A percentile compares a stretch with the other conserved stretches of the same genome.
phyloP scores from a whole-genome alignment of 2,329 filamentous ascomycete genomes.

The Xylaria sp. region DNA sequence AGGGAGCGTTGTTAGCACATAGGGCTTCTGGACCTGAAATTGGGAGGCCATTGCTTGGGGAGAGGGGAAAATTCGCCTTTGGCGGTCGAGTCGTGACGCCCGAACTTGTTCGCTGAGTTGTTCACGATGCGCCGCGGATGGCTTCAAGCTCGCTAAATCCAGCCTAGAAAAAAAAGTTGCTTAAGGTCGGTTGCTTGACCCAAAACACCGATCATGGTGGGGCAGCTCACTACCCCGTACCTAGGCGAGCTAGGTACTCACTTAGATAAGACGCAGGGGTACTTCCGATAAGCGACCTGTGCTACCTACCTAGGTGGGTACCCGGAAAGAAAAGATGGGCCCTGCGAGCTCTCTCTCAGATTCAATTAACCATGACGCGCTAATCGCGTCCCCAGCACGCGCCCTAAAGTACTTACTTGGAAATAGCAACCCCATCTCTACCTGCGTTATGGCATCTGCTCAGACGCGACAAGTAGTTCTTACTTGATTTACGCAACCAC shows the following conservation, averaged over 20 bases:
- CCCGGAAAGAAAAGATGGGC: background rate
- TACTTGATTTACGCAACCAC: background rate
- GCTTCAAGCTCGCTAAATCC: slow-evolving; percentile 18
- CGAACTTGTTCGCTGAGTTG: slow-evolving; percentile 10
- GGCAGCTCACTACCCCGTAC: slow-evolving; percentile 9
- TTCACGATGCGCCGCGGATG: slow-evolving; percentile 29
- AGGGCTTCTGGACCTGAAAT: slow-evolving; percentile 73
- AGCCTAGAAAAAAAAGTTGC: slow-evolving; percentile 45
- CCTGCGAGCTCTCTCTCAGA: background rate
- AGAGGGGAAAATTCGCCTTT: background rate
- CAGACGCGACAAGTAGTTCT: slow-evolving; percentile 7
- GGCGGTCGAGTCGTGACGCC: slow-evolving; percentile 7
- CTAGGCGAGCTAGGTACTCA: background rate
- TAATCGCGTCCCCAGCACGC: slow-evolving; percentile 32
- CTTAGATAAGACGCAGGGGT: background rate
- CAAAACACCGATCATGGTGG: slow-evolving; percentile 40
- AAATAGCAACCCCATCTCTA: background rate
- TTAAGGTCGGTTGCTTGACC: slow-evolving; percentile 31
- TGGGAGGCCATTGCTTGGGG: slow-evolving; percentile 63
- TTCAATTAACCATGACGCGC: slow-evolving; percentile 22
- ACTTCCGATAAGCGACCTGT: background rate
- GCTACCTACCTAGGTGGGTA: background rate
- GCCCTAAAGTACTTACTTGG: background rate
- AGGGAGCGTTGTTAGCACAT: slow-evolving; percentile 69
- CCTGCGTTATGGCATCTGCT: too few relatives aligned